Percentiles rank a stretch among this genome's conserved stretches.
Evolutionary conservation across 2,329 filamentous ascomycete genomes (phyloP).

Genomic region (Thielaviopsis euricoi): DNA sequence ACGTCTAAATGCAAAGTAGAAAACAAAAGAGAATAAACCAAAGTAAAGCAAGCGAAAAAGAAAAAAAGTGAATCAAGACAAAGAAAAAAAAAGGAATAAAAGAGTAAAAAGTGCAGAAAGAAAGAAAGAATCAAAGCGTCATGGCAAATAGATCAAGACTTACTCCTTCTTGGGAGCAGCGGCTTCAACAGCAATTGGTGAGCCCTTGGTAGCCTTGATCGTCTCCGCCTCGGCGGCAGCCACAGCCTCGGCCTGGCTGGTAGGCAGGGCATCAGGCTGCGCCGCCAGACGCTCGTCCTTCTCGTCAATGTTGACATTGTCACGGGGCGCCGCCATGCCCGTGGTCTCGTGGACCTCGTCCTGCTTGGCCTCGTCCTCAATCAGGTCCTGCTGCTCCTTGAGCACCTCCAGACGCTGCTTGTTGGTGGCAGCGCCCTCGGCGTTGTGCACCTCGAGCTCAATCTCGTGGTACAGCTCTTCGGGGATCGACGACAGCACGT

Average conservation of each 20-base stretch:
- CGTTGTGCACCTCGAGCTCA: constrained; percentile 91
- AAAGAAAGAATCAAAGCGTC: neutral
- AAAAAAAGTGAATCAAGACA: neutral
- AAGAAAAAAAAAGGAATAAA: neutral
- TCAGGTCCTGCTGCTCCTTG: constrained; percentile 95
- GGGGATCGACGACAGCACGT: constrained; percentile 84
- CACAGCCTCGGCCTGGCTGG: constrained; percentile 30
- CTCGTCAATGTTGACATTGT: constrained; percentile 87
- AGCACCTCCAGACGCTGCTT: constrained; percentile 96
- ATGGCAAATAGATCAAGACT: constrained; percentile 11
- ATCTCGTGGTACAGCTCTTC: constrained; percentile 99
- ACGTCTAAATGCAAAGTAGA: constrained; percentile 11
- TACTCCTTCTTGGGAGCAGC: constrained; percentile 18
- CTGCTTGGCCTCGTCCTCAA: constrained; percentile 92
- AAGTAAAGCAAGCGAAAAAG: no score
- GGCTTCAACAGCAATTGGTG: constrained; percentile 13
- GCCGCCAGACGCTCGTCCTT: constrained; percentile 55
- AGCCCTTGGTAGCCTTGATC: constrained; percentile 7
- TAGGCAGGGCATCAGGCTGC: constrained; percentile 33
- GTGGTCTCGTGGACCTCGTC: constrained; percentile 63
- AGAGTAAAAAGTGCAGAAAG: neutral
- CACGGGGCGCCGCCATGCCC: constrained; percentile 60
- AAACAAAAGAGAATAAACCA: constrained; percentile 1
- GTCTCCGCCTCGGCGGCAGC: constrained; percentile 9
- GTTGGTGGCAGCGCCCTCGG: constrained; percentile 94